Evolutionary conservation across 805 yeast species (phyloP), one percentile per base, ranked within the genome.

Genomic region (Kazachstania taianensis): DNA sequence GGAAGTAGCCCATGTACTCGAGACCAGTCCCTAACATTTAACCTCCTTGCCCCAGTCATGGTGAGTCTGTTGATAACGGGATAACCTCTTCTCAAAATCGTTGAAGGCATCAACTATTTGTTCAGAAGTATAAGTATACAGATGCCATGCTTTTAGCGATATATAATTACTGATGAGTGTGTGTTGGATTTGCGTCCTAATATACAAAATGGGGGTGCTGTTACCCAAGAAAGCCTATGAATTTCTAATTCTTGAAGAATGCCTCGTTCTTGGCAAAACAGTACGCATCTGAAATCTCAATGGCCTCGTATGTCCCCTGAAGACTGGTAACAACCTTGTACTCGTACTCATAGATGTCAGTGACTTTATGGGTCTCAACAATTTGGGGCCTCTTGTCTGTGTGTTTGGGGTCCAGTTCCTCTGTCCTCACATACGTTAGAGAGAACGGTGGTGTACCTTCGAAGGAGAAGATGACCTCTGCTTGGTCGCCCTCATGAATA

Each of bases 301-400:
- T 72, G 5, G 96, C 96, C 58, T 87, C 95, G 53, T 92, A 92
- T 3, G 84, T 80, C 31, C 99, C 99, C 56, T 87, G 96, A 44
- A 84, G 62, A 46, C 83, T 81, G 2, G 94, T 89, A 50, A 69
- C 63, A 6, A 83, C 78, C 36, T 75, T 69, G 53, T 84, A 76
- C 48, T 78, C 82, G 50, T 75, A 63, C 2, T 72, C 79, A 60
- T 72, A 63, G 30, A 92, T 83, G 43, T 80, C 78, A 16, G 67
- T 52, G 19, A 75, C 76, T 28, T 63, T 63, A 37, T 63, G 67
- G 1, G 75, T 70, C 37, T 80, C 83, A 25, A 84, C 72, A 10
- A 78, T 75, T 42, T 75, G 67, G 57, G 49, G 71, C 61, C 49
- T 75, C 71, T 61, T 64, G 35, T 61, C 60, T 10, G 66, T 67